Base-by-base conservation (phyloP, 1,284 basidiomycete genomes). In the Sporisorium graminicola region DNA sequence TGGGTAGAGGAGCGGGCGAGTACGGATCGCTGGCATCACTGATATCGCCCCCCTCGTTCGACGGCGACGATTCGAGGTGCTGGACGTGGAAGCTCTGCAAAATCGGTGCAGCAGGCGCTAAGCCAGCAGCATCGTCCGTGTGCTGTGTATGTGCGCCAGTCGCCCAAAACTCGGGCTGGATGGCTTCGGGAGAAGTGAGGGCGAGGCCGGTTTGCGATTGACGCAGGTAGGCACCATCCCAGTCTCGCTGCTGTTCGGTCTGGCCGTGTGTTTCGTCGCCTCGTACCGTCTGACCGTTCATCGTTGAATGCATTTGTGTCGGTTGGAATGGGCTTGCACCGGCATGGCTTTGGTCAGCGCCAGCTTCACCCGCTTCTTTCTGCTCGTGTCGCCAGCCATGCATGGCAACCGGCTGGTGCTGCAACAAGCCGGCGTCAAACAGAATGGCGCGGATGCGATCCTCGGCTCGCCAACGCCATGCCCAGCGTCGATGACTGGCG, bases 391-490 rank as follows among this genome's bases (percentile, higher is more conserved):
- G 60, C 60, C 60, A 69, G 9, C 29, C 47, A 4, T 60, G 51
- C 33, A 49, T 52, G 18, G 7, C 58, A 33, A 10, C 47, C 20
- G 59, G 49, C 49, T 62, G 59, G 37, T 70, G 60, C 52, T 65
- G 35, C 37, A 70, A 12, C 13, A 43, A 43, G 40, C 68, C 68
- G 2, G 58, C 62, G 35, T 70, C 68, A 24, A 70, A 75, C 10
- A 78, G 44, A 16, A 75, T 58, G 13, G 68, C 58, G 24, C 72
- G 56, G 14, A 78, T 78, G 18, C 76, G 58, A 50, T 75, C 72
- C 53, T 75, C 72, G 8, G 67, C 76, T 9, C 72, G 55, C 58
- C 62, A 63, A 5, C 65, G 53, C 74, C 74, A 77, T 9, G 63
- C 74, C 68, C 71, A 69, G 16, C 50, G 58, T 2, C 63, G 49